Percentiles rank a stretch among this genome's conserved stretches.
These are phyloP conservation scores for Trypanosoma congolense DNA, from an alignment of 208 protist genomes.

Conservation along the genomic window DNA sequence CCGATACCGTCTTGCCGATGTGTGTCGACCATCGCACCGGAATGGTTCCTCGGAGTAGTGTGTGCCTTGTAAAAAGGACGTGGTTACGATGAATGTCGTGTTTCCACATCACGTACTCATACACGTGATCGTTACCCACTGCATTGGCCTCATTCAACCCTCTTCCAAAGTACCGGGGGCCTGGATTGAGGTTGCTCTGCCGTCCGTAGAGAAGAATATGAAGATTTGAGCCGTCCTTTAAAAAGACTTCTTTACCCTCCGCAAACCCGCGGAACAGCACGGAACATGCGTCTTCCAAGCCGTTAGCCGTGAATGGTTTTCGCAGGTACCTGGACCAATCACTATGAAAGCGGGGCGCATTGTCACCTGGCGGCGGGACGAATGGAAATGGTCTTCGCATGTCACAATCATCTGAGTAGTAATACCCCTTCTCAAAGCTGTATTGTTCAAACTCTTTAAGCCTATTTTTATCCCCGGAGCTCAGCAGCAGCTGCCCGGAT, in stretches of 20 bases:
- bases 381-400: slow-evolving; percentile 77
- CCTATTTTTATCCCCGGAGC: slow-evolving; percentile 40
- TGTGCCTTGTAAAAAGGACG: slow-evolving; percentile 58
- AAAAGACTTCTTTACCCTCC: slow-evolving; percentile 32
- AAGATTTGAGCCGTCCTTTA: slow-evolving; percentile 42
- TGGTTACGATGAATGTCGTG: slow-evolving; percentile 22
- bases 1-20: slow-evolving; percentile 54
- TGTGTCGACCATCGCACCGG: slow-evolving; percentile 83
- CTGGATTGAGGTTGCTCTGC: slow-evolving; percentile 80
- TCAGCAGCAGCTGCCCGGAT: slow-evolving; percentile 43
- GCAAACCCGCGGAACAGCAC: slow-evolving; percentile 73
- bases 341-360: slow-evolving; percentile 48
- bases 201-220: slow-evolving; percentile 63
- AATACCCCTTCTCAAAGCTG: slow-evolving; percentile 71
- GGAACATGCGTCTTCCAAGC: slow-evolving; percentile 40
- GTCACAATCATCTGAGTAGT: slow-evolving; percentile 74
- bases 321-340: slow-evolving; percentile 74
- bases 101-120: slow-evolving; percentile 84
- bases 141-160: slow-evolving; percentile 72
- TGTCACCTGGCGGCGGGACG: slow-evolving; percentile 7
- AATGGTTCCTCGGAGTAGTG: slow-evolving; percentile 76
- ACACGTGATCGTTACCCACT: slow-evolving; percentile 84
- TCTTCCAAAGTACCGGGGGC: slow-evolving; percentile 72
- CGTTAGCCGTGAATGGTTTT: slow-evolving; percentile 33
- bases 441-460: slow-evolving; percentile 69